These are phyloP conservation scores for Botryococcus braunii DNA, from an alignment of 163 green algal genomes.

Conservation along the genomic window DNA sequence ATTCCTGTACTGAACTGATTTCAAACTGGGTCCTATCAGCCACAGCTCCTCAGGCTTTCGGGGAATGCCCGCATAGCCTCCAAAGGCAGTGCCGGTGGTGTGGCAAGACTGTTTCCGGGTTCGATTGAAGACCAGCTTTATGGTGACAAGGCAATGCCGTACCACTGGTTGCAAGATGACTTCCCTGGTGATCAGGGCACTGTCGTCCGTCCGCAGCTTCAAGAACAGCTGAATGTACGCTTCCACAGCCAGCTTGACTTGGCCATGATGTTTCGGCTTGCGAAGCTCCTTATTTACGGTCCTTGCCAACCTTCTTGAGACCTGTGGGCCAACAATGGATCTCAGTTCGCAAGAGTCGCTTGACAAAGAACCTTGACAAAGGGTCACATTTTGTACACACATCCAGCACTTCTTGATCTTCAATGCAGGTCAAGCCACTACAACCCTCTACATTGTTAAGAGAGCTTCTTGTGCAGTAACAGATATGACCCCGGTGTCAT, in stretches of 20 bases:
- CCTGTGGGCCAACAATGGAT: constrained; percentile 17
- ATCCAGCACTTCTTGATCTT: background rate
- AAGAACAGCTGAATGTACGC: constrained; percentile 39
- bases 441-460: no score
- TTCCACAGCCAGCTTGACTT: constrained; percentile 39
- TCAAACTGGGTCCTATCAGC: no score
- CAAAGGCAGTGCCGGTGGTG: no score
- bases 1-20: no score
- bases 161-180: constrained; percentile 1
- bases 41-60: no score
- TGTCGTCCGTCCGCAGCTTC: background rate
- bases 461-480: background rate
- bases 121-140: no score
- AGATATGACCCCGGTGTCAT: background rate
- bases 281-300: constrained; percentile 31
- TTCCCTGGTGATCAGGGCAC: background rate
- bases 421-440: no score
- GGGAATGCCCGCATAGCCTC: no score
- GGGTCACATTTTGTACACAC: background rate
- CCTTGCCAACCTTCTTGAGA: constrained; percentile 42
- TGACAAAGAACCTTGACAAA: background rate
- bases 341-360: background rate
- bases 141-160: background rate
- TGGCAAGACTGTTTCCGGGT: no score
- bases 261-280: constrained; percentile 22